Evolutionary conservation across 441 rosid species (phyloP), one percentile per base, ranked within the genome.

Genomic region (Populus tomentosa): DNA sequence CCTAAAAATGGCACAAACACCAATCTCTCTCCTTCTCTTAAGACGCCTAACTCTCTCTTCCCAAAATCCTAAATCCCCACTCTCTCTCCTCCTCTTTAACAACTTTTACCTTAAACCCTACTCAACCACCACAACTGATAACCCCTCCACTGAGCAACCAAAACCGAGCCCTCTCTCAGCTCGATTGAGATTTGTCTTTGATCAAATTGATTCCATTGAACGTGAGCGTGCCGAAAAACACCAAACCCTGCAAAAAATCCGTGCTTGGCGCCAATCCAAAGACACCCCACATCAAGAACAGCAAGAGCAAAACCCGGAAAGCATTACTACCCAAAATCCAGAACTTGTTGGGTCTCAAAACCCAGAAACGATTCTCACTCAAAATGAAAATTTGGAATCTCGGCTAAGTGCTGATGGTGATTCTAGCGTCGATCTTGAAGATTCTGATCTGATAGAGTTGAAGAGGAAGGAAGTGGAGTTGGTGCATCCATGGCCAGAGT

Each of bases 401-500:
- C 18, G 72, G 21, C 6, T 14, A 11, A 8, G 11, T 0, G 70
- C 64, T 2, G 24, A 13, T 7, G 46, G 67, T 69, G 71, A 24
- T 21, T 66, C 63, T n/a, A 70, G 53, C 30, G 30, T 53, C 1
- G 79, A 72, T 70, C 5, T 56, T 76, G 16, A 30, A 10, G 79
- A 67, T 70, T 0, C 42, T 10, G 30, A 16, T 40, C 40, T 73
- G 72, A 76, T 38, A 5, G 84, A 73, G 74, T 28, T 76, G 80
- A 84, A 74, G 59, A 77, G 35, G n/a, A 76, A 83, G 69, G 87
- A 83, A 79, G 85, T 89, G 72, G 98, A 89, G 88, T 1, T 95
- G 78, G 92, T 89, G 23, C 99, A 95, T 79, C 98, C 97, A 14
- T 95, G 97, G 98, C 94, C 97, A 1, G 99, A 95, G 86, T 95